Evolutionary conservation across 306 rosid genomes (phyloP).

Genomic region (Fragaria ananassa): DNA sequence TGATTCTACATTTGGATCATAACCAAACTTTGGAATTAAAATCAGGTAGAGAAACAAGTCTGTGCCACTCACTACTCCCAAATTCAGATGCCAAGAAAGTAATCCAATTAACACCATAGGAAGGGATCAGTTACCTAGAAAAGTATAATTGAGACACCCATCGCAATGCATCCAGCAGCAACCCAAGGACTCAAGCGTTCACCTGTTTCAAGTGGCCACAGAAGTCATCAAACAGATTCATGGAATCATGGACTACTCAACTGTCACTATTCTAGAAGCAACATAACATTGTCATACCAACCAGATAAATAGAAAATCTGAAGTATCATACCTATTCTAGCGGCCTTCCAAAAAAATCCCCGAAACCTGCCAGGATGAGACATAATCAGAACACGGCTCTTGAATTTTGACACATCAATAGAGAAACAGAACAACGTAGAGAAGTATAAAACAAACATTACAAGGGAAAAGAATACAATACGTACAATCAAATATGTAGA

Average conservation of each 20-base stretch:
- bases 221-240: constrained; percentile 1
- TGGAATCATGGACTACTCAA: not conserved
- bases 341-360: constrained; percentile 41
- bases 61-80: not conserved
- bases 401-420: not conserved
- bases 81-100: not conserved
- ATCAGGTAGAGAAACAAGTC: not conserved
- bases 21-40: too few species aligned
- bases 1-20: not conserved
- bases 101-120: not conserved
- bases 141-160: constrained; percentile 36
- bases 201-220: constrained; percentile 25
- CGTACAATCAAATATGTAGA: not conserved
- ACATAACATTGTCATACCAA: not conserved
- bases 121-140: constrained; percentile 4
- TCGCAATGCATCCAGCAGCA: constrained; percentile 35
- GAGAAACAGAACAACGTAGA: not conserved
- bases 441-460: not conserved
- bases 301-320: not conserved
- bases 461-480: not conserved
- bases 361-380: constrained; percentile 31
- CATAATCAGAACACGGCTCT: constrained; percentile 1
- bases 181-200: constrained; percentile 46
- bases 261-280: constrained; percentile 2
- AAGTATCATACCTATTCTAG: constrained; percentile 32